Base-by-base conservation (phyloP, 805 yeast species). In the Yamadazyma laniorum region DNA sequence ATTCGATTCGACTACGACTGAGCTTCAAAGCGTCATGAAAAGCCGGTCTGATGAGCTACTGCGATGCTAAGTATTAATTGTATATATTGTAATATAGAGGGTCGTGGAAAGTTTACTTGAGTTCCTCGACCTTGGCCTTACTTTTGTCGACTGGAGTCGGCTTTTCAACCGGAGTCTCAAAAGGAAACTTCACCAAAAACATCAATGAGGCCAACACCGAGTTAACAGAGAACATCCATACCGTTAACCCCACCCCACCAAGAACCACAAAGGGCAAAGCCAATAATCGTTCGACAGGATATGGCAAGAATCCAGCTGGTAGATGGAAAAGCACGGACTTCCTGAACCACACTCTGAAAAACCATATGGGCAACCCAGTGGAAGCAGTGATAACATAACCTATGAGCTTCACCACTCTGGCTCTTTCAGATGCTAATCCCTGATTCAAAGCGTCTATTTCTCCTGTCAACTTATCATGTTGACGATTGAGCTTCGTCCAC, bases 401-500 rank as follows among this genome's bases (percentile, higher is more conserved):
- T 21, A 77, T 57, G 13, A 45, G 29, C 17, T 54, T 49, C 37
- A 61, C 57, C 39, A 79, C 50, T 5, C 36, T 36, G 6, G 61
- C 50, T 42, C 70, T 69, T 25, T 64, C 55, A 7, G 54, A 29
- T 4, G 65, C 52, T 11, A 82, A 52, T 8, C 58, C 51, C 29
- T 60, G 55, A 35, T 69, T 72, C 32, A 76, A 48, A 6, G 49
- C 40, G 13, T 69, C 73, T 29, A 83, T 63, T 43, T 84, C 79
- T 12, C 60, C 67, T 30, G 71, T 68, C 34, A 85, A 53, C 42
- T 74, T 72, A 47, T 82, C 89, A 41, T 73, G 64, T 49, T 72
- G 75, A 34, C 99, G 75, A 53, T 88, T 90, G 45, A 90, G 70
- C 58, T 88, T 88, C 1, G 97, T 95, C 98, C 98, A 93, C 53